Conservation (phyloP, 108 stramenopile species). For the Schizochytrium sp. region DNA sequence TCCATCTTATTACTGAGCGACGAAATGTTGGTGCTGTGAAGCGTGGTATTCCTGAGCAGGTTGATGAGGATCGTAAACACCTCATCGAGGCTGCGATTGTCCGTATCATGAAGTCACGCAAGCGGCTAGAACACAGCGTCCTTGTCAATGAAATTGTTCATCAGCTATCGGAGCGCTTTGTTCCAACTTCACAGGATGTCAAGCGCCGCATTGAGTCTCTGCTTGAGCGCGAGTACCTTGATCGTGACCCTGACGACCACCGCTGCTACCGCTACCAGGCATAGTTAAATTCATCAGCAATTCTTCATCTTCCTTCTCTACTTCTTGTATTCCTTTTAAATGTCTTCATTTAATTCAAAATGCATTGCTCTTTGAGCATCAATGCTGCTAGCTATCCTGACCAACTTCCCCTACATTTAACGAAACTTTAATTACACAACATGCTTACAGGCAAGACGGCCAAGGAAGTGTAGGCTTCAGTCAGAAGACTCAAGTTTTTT, state of each 20-base stretch:
- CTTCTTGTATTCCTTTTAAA: not conserved
- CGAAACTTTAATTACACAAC: too few species aligned
- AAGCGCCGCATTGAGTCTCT: constrained; percentile 95
- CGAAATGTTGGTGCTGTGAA: constrained; percentile 65
- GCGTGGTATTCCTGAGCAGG: constrained; percentile 58
- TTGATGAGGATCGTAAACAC: constrained; percentile 77
- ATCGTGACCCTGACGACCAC: constrained; percentile 86
- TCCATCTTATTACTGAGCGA: constrained; percentile 85
- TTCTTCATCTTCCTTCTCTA: not conserved
- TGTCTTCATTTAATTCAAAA: not conserved
- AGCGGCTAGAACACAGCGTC: constrained; percentile 90
- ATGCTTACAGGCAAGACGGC: too few species aligned
- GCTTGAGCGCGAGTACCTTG: constrained; percentile 96
- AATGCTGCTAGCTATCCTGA: too few species aligned
- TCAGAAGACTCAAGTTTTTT: too few species aligned
- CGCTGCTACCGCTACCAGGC: constrained; percentile 88
- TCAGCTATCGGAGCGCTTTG: constrained; percentile 85
- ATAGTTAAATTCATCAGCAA: constrained; percentile 61
- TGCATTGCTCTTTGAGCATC: too few species aligned
- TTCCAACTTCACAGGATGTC: constrained; percentile 88
- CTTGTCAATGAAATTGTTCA: constrained; percentile 91
- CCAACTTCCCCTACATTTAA: too few species aligned
- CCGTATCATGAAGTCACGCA: constrained; percentile 96
- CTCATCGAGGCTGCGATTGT: constrained; percentile 94
- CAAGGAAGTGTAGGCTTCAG: too few species aligned